Conservation (phyloP, 148 eudicot species). For the Gaultheria prostrata region DNA sequence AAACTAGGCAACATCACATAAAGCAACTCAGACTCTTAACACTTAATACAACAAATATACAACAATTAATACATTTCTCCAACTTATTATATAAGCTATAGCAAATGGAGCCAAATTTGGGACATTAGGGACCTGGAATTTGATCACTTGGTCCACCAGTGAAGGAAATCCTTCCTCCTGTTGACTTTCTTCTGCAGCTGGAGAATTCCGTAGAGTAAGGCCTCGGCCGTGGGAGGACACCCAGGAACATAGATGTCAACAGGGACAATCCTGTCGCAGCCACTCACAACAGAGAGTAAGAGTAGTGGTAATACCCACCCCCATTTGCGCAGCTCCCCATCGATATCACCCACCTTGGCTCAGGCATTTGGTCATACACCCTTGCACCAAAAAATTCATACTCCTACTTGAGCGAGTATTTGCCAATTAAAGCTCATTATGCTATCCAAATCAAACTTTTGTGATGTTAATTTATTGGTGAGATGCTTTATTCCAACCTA, state of each 20-base stretch:
- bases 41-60: too few species aligned
- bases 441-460: too few species aligned
- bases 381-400: constrained; percentile 28
- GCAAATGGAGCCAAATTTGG: background rate
- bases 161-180: constrained; percentile 91
- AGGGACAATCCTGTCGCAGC: constrained; percentile 8
- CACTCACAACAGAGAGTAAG: constrained; percentile 62
- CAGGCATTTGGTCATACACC: constrained; percentile 97
- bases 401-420: background rate
- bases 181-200: constrained; percentile 93
- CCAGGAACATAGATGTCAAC: constrained; percentile 21
- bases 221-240: constrained; percentile 6
- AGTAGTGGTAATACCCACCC: constrained; percentile 95
- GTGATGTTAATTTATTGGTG: too few species aligned
- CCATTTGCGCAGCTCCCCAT: constrained; percentile 99
- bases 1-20: too few species aligned
- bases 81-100: too few species aligned
- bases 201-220: constrained; percentile 69
- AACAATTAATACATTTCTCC: too few species aligned
- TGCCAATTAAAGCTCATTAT: too few species aligned
- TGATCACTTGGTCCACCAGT: constrained; percentile 83
- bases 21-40: too few species aligned
- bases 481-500: too few species aligned
- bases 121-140: background rate
- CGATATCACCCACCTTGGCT: constrained; percentile 97